phyloP scores from a whole-genome alignment of 768 basidiomycete genomes.

The Russula lepida region DNA sequence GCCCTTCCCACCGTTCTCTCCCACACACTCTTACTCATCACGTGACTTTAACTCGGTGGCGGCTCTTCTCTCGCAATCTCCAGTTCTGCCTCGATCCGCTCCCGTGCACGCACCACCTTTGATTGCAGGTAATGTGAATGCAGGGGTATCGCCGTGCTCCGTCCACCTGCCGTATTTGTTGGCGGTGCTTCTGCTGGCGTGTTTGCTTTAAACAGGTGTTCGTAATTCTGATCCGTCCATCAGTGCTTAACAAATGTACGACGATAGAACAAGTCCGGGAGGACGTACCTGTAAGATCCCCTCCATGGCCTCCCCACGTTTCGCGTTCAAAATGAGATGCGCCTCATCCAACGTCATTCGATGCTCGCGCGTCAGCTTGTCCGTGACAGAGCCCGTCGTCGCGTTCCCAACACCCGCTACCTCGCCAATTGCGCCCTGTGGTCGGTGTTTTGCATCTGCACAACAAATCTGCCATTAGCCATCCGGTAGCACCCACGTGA shows the following conservation, averaged over 20 bases:
- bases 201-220: conserved; percentile 89
- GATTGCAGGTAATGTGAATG: conserved; percentile 93
- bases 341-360: conserved; percentile 96
- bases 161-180: conserved; percentile 35
- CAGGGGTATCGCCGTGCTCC: conserved; percentile 34
- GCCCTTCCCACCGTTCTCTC: neutral
- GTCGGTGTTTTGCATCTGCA: conserved; percentile 75
- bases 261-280: neutral
- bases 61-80: conserved; percentile 27
- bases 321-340: conserved; percentile 82
- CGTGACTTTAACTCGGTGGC: conserved; percentile 1
- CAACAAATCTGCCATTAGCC: neutral
- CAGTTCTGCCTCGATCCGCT: conserved; percentile 89
- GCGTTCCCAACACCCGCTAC: conserved; percentile 68
- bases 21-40: neutral
- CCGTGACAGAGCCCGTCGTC: conserved; percentile 64
- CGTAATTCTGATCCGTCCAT: conserved; percentile 59
- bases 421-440: conserved; percentile 64
- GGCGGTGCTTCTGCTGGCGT: conserved; percentile 51
- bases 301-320: conserved; percentile 62
- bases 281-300: conserved; percentile 58
- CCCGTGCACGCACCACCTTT: conserved; percentile 90
- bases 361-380: conserved; percentile 75
- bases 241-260: neutral
- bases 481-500: neutral